Conservation (phyloP, 2,329 filamentous ascomycete genomes). For the Beauveria sp. region DNA sequence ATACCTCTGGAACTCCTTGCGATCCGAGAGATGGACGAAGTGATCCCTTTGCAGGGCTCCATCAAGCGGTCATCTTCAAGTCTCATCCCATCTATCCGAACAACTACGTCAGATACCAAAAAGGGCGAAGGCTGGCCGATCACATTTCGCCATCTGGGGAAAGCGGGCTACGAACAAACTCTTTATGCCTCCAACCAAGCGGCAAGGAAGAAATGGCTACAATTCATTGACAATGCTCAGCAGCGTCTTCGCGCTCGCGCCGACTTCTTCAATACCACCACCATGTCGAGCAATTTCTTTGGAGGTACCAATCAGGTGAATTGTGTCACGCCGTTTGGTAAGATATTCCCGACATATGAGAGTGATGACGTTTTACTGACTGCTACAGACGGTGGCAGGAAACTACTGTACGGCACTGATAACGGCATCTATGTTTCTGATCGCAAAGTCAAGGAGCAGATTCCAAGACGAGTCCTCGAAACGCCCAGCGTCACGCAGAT, state of each 20-base stretch:
- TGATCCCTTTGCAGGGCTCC: conserved; percentile 72
- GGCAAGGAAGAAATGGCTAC: conserved; percentile 91
- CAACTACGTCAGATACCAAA: conserved; percentile 45
- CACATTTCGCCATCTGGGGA: conserved; percentile 91
- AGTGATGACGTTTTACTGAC: conserved; percentile 16
- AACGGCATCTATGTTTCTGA: conserved; percentile 89
- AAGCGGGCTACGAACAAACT: conserved; percentile 88
- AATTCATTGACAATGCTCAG: conserved; percentile 88
- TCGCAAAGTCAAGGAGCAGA: conserved; percentile 76
- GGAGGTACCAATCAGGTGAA: conserved; percentile 74
- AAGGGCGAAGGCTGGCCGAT: conserved; percentile 79
- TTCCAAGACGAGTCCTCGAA: conserved; percentile 78
- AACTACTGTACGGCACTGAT: conserved; percentile 90
- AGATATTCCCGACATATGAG: conserved; percentile 21
- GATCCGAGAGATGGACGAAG: conserved; percentile 95
- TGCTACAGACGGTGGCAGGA: conserved; percentile 75
- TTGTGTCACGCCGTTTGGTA: conserved; percentile 86
- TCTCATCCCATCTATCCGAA: conserved; percentile 54
- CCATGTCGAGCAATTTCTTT: conserved; percentile 54
- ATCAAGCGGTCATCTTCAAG: conserved; percentile 85
- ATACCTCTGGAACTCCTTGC: conserved; percentile 90
- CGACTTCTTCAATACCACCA: conserved; percentile 76
- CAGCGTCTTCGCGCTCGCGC: conserved; percentile 78
- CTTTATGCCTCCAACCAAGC: conserved; percentile 81
- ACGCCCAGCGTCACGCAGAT: conserved; percentile 85